Evolutionary conservation across 2,329 filamentous ascomycete genomes (phyloP).

Genomic region (Magnaporthiopsis poae): DNA sequence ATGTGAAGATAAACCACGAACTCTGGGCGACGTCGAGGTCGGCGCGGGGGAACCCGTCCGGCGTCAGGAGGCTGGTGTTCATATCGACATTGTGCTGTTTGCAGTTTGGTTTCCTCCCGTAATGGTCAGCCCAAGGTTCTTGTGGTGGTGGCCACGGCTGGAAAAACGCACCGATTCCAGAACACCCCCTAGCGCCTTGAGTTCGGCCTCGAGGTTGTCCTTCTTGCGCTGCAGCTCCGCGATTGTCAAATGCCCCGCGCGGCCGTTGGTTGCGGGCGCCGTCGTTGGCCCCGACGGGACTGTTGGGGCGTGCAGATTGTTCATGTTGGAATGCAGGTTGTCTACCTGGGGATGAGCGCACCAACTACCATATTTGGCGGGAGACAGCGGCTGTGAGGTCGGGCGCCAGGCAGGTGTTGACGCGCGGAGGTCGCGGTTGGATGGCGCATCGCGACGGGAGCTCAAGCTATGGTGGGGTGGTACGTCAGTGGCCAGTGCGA

Average conservation of each 20-base stretch:
- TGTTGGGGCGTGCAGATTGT: constrained; percentile 48
- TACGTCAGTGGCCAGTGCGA: not conserved
- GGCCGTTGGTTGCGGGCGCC: constrained; percentile 48
- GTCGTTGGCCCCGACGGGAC: constrained; percentile 67
- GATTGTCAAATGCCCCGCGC: constrained; percentile 57
- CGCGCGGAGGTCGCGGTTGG: not conserved
- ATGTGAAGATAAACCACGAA: constrained; percentile 24
- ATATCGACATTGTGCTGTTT: constrained; percentile 81
- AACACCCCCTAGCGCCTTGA: constrained; percentile 73
- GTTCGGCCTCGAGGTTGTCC: constrained; percentile 72
- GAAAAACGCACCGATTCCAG: constrained; percentile 65
- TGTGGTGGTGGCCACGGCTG: not conserved
- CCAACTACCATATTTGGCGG: not conserved
- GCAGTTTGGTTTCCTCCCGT: not conserved
- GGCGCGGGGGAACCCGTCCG: constrained; percentile 82
- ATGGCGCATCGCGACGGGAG: not conserved
- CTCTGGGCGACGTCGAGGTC: constrained; percentile 94
- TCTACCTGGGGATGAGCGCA: not conserved
- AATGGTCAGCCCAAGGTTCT: not conserved
- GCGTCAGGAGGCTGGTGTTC: constrained; percentile 76
- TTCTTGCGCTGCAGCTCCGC: constrained; percentile 76
- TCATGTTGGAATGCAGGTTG: constrained; percentile 30
- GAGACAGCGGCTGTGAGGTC: not conserved
- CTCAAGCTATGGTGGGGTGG: not conserved
- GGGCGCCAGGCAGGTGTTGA: not conserved